phyloP scores from a whole-genome alignment of 2,329 filamentous ascomycete genomes.

The Whalleya microplaca region DNA sequence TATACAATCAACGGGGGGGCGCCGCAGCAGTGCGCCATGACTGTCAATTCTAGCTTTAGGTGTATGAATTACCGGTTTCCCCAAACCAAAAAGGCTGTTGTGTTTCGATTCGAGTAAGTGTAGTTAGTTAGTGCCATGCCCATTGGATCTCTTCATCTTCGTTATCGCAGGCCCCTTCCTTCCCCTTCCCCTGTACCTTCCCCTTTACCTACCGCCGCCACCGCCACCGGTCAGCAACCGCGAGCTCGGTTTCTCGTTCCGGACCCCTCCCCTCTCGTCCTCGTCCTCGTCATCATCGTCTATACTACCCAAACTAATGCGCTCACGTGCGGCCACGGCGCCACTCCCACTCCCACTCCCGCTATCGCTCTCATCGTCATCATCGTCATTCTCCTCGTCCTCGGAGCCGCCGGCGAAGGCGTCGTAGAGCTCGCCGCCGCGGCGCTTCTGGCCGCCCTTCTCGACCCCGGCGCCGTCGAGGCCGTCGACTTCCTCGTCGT shows the following conservation, averaged over 20 bases:
- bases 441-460: constrained; percentile 51
- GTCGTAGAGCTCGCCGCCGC: constrained; percentile 93
- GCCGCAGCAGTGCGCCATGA: neutral
- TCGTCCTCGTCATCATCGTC: constrained; percentile 55
- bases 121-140: too few relatives aligned
- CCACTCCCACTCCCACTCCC: neutral
- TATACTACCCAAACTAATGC: neutral
- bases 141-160: too few relatives aligned
- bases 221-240: constrained; percentile 24
- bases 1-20: neutral
- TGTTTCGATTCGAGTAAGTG: too few relatives aligned
- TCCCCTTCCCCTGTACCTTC: neutral
- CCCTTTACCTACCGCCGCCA: constrained; percentile 15
- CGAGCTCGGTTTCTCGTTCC: constrained; percentile 20
- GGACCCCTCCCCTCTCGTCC: constrained; percentile 8
- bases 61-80: too few relatives aligned
- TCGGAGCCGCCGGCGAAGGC: constrained; percentile 88
- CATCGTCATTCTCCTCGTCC: constrained; percentile 65
- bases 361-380: constrained; percentile 21
- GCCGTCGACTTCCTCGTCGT: constrained; percentile 74
- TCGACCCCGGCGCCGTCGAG: constrained; percentile 47
- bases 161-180: too few relatives aligned
- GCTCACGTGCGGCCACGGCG: neutral
- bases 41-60: neutral
- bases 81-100: too few relatives aligned